Evolutionary conservation across 768 basidiomycete species (phyloP).

Genomic region (Suillus fuscotomentosus): DNA sequence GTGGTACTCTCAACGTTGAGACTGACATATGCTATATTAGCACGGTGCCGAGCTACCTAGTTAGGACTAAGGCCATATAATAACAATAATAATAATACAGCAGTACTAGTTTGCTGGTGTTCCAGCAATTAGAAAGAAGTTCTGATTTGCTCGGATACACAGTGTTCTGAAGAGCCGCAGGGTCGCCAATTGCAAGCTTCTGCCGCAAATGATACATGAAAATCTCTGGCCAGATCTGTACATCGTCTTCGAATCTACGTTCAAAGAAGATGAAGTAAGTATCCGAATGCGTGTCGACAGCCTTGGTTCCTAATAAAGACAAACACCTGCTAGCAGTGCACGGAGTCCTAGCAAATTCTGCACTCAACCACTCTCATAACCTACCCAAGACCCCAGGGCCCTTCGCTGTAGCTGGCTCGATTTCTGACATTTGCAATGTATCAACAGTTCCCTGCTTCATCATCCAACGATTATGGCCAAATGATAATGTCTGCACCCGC

Average conservation of each 20-base stretch:
- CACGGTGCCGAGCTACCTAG: not conserved
- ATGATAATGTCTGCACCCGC: constrained; percentile 30
- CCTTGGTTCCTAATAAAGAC: constrained; percentile 29
- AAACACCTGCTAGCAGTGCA: constrained; percentile 26
- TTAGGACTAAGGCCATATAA: not conserved
- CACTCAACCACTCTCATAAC: constrained; percentile 8
- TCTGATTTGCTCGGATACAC: too few relatives aligned
- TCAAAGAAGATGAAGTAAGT: not conserved
- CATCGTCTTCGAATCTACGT: not conserved
- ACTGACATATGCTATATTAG: not conserved
- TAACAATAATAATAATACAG: too few relatives aligned
- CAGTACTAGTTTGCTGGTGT: not conserved
- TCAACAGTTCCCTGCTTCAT: constrained; percentile 33
- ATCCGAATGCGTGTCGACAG: constrained; percentile 2
- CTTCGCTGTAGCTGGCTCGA: constrained; percentile 22
- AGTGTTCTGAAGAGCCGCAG: too few relatives aligned
- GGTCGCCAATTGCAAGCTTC: not conserved
- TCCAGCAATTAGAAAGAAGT: not conserved
- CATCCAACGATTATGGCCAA: constrained; percentile 34
- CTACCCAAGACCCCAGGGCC: constrained; percentile 29
- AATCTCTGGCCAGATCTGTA: not conserved
- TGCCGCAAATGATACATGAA: not conserved
- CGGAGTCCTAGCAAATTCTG: constrained; percentile 19
- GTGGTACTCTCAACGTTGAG: too few relatives aligned
- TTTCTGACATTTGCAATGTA: constrained; percentile 28